These are phyloP conservation scores for Stephania cephalantha DNA, from an alignment of 164 flowering plant species.

Conservation along the genomic window DNA sequence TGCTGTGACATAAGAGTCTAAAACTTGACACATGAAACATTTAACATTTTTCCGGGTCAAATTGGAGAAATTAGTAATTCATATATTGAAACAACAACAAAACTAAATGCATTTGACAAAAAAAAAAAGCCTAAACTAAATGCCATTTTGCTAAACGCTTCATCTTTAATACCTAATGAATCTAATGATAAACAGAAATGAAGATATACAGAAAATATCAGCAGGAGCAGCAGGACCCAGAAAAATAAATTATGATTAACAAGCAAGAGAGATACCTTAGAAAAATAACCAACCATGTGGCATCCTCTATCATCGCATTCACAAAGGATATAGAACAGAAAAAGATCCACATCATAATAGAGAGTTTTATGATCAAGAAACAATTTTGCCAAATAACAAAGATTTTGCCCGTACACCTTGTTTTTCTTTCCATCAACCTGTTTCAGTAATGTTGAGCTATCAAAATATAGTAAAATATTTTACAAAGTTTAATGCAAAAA, in stretches of 20 bases:
- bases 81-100: no score
- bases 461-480: background rate
- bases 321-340: slow-evolving; percentile 85
- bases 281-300: slow-evolving; percentile 99
- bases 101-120: background rate
- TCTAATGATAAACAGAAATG: background rate
- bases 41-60: background rate
- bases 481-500: background rate
- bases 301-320: slow-evolving; percentile 99
- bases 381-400: slow-evolving; percentile 89
- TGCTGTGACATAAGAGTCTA: background rate
- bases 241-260: background rate
- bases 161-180: background rate
- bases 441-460: slow-evolving; percentile 4
- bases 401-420: slow-evolving; percentile 96
- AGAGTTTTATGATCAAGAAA: slow-evolving; percentile 99
- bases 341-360: slow-evolving; percentile 94
- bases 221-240: background rate
- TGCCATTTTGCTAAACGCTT: background rate
- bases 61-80: background rate
- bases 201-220: background rate
- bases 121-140: background rate
- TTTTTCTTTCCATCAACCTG: slow-evolving; percentile 99
- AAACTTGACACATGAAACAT: background rate
- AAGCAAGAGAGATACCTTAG: slow-evolving; percentile 53